Evolutionary conservation across 805 yeast species (phyloP), one percentile per base, ranked within the genome.

Genomic region (Crinitomyces ghanaensis): DNA sequence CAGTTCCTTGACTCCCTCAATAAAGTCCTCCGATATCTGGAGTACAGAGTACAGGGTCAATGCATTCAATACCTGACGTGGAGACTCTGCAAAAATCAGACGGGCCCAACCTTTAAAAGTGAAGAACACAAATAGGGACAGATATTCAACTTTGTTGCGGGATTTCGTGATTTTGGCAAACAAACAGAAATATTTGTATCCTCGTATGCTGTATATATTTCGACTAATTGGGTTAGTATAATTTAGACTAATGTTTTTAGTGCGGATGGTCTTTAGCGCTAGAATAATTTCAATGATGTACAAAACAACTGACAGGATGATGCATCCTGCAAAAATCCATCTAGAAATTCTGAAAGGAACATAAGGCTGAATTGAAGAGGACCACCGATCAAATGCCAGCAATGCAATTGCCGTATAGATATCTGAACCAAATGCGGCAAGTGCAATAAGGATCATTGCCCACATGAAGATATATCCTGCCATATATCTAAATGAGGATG

Each of bases 11-110:
- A 83, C 66, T 18, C 62, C 46, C 3, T 44, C 51, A 18, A 60
- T 44, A 33, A 64, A 53, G 18, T 46, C 43, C 11, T 48, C 52
- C 5, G 48, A 37, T 12, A 57, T 45, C 9, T 65, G 48, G 13
- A 68, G 48, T 4, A 68, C 70, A 2, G 74, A 66, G 56, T 65
- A 69, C 14, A 78, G 57, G 0, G 95, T 82, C 44, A 80, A 60
- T 18, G 85, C 79, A 50, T 84, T 84, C 41, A 84, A 70, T 1
- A 81, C 76, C 56, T 84, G 95, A 56, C 95, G 72, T 16, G 95
- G 95, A 12, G 85, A 67, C 44, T 84, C 94, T 0, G 93, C 85
- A 28, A 81, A 59, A 6, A 83, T 46, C 43, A 83, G 66, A 28
- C 71, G 59, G 9, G 79, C 46, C 43, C 72, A 77, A 34, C 71